Percentiles rank a stretch among this genome's conserved stretches.
Evolutionary conservation across 345 rosid genomes (phyloP).

Genomic region (Aquilaria sinensis): DNA sequence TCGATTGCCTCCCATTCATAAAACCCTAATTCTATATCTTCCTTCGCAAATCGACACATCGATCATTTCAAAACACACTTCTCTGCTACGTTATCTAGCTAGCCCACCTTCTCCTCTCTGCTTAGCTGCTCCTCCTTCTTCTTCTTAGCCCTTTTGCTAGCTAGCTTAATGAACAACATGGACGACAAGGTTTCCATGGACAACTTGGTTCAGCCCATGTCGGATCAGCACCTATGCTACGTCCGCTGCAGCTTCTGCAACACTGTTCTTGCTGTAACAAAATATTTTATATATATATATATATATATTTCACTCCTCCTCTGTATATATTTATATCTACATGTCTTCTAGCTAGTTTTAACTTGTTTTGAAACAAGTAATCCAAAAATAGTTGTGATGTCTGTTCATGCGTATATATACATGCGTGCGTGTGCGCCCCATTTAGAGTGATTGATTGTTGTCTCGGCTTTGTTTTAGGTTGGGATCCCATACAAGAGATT

Average conservation of each 20-base stretch:
- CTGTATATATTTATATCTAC: not conserved
- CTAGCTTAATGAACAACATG: conserved; percentile 31
- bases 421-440: no score
- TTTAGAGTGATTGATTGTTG: not conserved
- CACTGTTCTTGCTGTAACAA: conserved; percentile 94
- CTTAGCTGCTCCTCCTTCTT: conserved; percentile 5
- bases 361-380: no score
- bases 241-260: conserved; percentile 97
- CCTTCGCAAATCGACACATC: not conserved
- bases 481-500: conserved; percentile 86
- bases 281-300: not conserved
- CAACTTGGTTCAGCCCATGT: conserved; percentile 36
- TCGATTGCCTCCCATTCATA: not conserved
- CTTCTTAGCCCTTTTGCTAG: conserved; percentile 11
- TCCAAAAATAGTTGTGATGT: no score
- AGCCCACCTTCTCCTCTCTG: not conserved
- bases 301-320: conserved; percentile 1
- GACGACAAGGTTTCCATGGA: conserved; percentile 70
- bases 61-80: conserved; percentile 2
- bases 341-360: not conserved
- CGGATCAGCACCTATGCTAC: conserved; percentile 75
- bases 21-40: conserved; percentile 2
- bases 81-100: no score
- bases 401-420: no score
- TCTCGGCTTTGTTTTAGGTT: conserved; percentile 36